Evolutionary conservation across 805 yeast genomes (phyloP).

Genomic region (Candida suzukii): DNA sequence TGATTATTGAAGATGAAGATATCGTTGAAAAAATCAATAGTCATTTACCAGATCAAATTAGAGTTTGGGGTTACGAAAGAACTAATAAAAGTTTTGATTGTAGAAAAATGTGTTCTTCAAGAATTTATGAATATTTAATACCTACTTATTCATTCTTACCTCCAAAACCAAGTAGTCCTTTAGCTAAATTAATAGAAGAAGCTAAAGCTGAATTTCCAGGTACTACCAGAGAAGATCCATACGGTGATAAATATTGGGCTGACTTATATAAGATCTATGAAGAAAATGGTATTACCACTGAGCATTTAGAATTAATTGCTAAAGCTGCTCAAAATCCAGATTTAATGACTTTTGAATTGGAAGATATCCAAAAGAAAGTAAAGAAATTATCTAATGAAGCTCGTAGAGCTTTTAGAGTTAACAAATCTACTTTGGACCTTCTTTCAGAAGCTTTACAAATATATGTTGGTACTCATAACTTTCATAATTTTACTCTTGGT

Average conservation of each 20-base stretch:
- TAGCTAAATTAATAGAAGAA: slow-evolving; percentile 52
- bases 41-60: slow-evolving; percentile 73
- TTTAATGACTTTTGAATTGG: slow-evolving; percentile 27
- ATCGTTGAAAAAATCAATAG: slow-evolving; percentile 68
- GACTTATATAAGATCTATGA: slow-evolving; percentile 31
- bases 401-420: slow-evolving; percentile 64
- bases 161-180: slow-evolving; percentile 71
- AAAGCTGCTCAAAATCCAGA: slow-evolving; percentile 29
- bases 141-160: slow-evolving; percentile 89
- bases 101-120: slow-evolving; percentile 90
- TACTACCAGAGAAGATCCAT: slow-evolving; percentile 52
- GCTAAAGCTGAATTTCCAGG: slow-evolving; percentile 53
- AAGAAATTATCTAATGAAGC: slow-evolving; percentile 59
- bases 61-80: slow-evolving; percentile 90
- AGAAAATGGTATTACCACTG: slow-evolving; percentile 32
- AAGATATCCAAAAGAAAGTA: slow-evolving; percentile 34
- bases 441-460: slow-evolving; percentile 64
- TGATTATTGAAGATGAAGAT: slow-evolving; percentile 78
- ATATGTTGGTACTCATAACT: slow-evolving; percentile 86
- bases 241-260: slow-evolving; percentile 73
- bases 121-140: slow-evolving; percentile 87
- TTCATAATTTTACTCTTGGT: slow-evolving; percentile 39
- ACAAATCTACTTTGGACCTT: slow-evolving; percentile 50
- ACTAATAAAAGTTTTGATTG: slow-evolving; percentile 90
- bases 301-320: slow-evolving; percentile 29